Percentiles rank a stretch among this genome's conserved stretches.
Evolutionary conservation across 352 stramenopile genomes (phyloP).

Genomic region (Phytopythium mirpurense): DNA sequence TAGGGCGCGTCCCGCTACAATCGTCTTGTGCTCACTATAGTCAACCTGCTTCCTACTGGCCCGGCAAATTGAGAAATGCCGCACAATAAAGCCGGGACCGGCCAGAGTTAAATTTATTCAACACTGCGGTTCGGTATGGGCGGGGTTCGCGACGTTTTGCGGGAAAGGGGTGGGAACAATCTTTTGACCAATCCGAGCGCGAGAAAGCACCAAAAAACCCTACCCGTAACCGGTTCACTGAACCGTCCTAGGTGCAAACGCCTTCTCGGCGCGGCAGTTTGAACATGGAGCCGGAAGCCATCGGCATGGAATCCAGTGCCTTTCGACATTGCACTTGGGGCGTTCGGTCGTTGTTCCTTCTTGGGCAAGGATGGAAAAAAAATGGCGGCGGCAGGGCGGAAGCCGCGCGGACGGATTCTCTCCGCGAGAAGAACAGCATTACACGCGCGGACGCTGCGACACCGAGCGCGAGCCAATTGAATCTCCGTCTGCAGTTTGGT

Average conservation of each 20-base stretch:
- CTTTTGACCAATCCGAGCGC: not conserved
- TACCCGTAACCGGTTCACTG: slow-evolving; percentile 2
- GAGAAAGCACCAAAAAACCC: not conserved
- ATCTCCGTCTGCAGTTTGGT: too few species aligned
- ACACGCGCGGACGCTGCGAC: too few species aligned
- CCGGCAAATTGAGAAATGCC: slow-evolving; percentile 8
- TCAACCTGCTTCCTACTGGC: not conserved
- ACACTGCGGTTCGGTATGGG: not conserved
- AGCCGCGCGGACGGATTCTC: too few species aligned
- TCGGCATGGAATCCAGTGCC: not conserved
- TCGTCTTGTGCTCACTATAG: not conserved
- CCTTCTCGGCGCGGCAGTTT: not conserved
- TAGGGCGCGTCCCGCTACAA: not conserved
- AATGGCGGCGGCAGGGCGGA: too few species aligned
- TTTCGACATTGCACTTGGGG: not conserved
- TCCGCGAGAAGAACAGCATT: too few species aligned
- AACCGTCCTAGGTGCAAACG: not conserved
- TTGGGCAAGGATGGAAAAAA: not conserved
- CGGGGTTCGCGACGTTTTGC: not conserved
- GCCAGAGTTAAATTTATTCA: not conserved
- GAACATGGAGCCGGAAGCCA: not conserved
- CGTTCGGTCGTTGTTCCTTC: not conserved
- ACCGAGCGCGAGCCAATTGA: too few species aligned
- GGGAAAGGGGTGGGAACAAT: slow-evolving; percentile 1
- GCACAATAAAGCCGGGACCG: slow-evolving; percentile 4